Evolutionary conservation across 2,329 filamentous ascomycete genomes (phyloP).

Genomic region (Fusarium verticillioides): DNA sequence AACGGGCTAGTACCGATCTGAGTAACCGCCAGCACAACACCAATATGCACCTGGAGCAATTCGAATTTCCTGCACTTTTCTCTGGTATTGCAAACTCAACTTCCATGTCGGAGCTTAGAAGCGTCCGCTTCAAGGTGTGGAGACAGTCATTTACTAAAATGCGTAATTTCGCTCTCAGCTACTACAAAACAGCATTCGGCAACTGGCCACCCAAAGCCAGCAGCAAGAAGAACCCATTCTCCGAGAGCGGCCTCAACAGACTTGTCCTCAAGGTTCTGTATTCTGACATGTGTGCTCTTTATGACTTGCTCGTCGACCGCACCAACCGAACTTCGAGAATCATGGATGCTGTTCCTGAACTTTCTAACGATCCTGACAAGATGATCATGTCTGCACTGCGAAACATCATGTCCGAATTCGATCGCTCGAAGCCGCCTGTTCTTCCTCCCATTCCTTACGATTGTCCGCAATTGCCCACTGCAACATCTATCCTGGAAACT

Average conservation of each 20-base stretch:
- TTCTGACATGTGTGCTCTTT: slow-evolving; percentile 84
- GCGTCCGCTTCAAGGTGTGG: slow-evolving; percentile 88
- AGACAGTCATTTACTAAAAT: slow-evolving; percentile 78
- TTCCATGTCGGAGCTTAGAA: slow-evolving; percentile 78
- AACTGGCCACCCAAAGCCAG: slow-evolving; percentile 92
- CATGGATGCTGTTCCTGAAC: slow-evolving; percentile 71
- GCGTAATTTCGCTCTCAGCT: slow-evolving; percentile 76
- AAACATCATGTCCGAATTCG: slow-evolving; percentile 85
- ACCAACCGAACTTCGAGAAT: slow-evolving; percentile 80
- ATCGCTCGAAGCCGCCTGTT: slow-evolving; percentile 88
- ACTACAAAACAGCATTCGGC: slow-evolving; percentile 70
- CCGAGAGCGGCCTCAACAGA: slow-evolving; percentile 87
- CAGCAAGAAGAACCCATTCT: slow-evolving; percentile 91
- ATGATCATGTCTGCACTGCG: slow-evolving; percentile 77
- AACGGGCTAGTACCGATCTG: slow-evolving; percentile 84
- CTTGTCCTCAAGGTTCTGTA: slow-evolving; percentile 85
- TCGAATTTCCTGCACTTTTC: slow-evolving; percentile 92
- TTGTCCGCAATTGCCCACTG: slow-evolving; percentile 78
- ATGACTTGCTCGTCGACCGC: slow-evolving; percentile 89
- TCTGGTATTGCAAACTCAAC: slow-evolving; percentile 88
- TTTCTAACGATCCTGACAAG: slow-evolving; percentile 67
- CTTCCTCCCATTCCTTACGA: slow-evolving; percentile 93
- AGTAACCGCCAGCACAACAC: slow-evolving; percentile 76
- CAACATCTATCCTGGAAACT: slow-evolving; percentile 72
- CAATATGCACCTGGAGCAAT: slow-evolving; percentile 80